Evolutionary conservation across 495 filamentous ascomycete species (phyloP).

Genomic region (Lasiosphaeria ovina): DNA sequence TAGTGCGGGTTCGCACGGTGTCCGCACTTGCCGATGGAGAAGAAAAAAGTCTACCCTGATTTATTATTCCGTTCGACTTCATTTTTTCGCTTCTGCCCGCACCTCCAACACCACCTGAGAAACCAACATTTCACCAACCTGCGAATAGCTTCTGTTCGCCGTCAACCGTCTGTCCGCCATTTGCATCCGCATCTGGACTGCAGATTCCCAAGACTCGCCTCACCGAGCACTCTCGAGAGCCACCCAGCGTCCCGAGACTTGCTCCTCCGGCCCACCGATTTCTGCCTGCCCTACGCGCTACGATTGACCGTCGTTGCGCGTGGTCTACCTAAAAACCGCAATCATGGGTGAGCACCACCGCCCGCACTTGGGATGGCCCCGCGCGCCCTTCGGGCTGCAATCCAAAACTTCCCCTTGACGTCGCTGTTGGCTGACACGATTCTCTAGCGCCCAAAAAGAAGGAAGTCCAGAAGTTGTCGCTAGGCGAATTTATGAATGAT

Average conservation of each 20-base stretch:
- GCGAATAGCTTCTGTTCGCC: slow-evolving; percentile 4
- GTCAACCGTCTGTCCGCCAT: slow-evolving; percentile 10
- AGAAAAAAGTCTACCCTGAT: slow-evolving; percentile 34
- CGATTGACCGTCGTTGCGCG: slow-evolving; percentile 43
- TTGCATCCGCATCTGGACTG: slow-evolving; percentile 6
- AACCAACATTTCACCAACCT: neutral
- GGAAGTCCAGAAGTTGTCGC: slow-evolving; percentile 84
- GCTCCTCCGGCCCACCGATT: slow-evolving; percentile 19
- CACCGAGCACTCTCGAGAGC: slow-evolving; percentile 2
- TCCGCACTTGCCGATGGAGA: slow-evolving; percentile 18
- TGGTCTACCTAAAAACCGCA: slow-evolving; percentile 54
- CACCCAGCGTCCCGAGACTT: slow-evolving; percentile 11
- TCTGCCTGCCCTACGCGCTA: slow-evolving; percentile 39
- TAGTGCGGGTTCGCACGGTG: slow-evolving; percentile 11
- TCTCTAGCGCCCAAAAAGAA: slow-evolving; percentile 82
- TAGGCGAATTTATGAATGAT: slow-evolving; percentile 86
- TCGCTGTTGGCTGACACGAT: slow-evolving; percentile 36
- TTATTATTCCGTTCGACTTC: slow-evolving; percentile 20
- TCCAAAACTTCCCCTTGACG: neutral
- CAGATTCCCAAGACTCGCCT: slow-evolving; percentile 3
- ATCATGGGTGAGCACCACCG: slow-evolving; percentile 75
- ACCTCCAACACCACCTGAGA: slow-evolving; percentile 5
- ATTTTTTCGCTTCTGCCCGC: slow-evolving; percentile 11
- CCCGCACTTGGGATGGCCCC: slow-evolving; percentile 11
- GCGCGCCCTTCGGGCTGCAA: neutral